These are phyloP conservation scores for Enteropsectra breve DNA, from an alignment of 371 early-diverging fungal genomes.

Conservation along the genomic window DNA sequence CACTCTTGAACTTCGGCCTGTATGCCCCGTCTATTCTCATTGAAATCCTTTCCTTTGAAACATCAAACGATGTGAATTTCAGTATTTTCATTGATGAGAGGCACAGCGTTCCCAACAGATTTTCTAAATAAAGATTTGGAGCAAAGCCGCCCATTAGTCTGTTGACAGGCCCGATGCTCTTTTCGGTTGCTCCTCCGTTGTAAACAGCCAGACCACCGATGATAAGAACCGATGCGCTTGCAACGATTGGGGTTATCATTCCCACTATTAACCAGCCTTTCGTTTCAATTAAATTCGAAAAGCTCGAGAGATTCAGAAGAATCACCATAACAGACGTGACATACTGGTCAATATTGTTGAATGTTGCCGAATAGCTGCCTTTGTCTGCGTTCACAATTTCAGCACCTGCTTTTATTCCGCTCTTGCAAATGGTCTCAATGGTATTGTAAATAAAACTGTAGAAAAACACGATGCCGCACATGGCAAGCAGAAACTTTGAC, in stretches of 20 bases:
- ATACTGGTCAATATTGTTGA: conserved; percentile 48
- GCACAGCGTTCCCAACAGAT: conserved; percentile 33
- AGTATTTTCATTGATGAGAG: conserved; percentile 48
- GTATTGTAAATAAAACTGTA: conserved; percentile 57
- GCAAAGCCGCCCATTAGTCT: conserved; percentile 3
- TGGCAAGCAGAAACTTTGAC: conserved; percentile 52
- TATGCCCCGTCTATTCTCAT: conserved; percentile 56
- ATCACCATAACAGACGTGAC: conserved; percentile 51
- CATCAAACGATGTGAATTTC: conserved; percentile 60
- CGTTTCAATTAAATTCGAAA: conserved; percentile 51
- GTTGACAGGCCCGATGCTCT: conserved; percentile 27
- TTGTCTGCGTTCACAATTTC: conserved; percentile 25
- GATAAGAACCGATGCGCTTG: conserved; percentile 20
- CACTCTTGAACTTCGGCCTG: conserved; percentile 58
- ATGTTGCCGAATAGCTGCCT: conserved; percentile 36
- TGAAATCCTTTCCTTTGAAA: conserved; percentile 58
- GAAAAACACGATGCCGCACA: conserved; percentile 55
- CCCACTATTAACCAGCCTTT: conserved; percentile 54
- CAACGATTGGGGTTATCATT: conserved; percentile 51
- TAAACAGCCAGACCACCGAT: conserved; percentile 40
- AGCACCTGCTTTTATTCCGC: conserved; percentile 38
- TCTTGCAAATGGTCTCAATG: conserved; percentile 56
- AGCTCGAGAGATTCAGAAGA: conserved; percentile 51
- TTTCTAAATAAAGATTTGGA: conserved; percentile 27
- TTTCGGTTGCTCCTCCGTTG: conserved; percentile 35